Conservation (phyloP, 1,284 basidiomycete species). For the Sporisorium sorghi region DNA sequence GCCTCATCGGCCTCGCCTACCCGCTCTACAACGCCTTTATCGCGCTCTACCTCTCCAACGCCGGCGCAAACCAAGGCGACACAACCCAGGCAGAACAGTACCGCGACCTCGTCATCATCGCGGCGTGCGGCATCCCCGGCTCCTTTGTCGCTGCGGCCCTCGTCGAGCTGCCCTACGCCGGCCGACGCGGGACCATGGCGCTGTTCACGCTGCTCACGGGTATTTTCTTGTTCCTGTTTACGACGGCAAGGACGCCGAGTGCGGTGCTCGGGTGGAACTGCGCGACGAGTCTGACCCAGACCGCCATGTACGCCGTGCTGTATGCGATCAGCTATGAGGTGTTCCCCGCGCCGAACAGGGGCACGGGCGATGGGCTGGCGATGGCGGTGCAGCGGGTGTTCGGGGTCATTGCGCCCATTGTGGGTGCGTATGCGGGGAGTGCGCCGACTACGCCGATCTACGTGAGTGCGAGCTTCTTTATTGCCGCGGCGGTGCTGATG, state of each 20-base stretch:
- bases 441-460: conserved; percentile 76
- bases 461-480: conserved; percentile 77
- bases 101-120: conserved; percentile 74
- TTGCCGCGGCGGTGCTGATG: conserved; percentile 76
- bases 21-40: conserved; percentile 79
- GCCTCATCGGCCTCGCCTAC: conserved; percentile 79
- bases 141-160: conserved; percentile 74
- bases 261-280: conserved; percentile 80
- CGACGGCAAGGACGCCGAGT: conserved; percentile 75
- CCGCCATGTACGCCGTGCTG: conserved; percentile 79
- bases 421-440: conserved; percentile 74
- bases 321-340: conserved; percentile 77
- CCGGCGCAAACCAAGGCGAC: conserved; percentile 70
- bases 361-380: conserved; percentile 79
- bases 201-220: conserved; percentile 77
- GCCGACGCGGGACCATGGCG: conserved; percentile 76
- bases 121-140: conserved; percentile 76
- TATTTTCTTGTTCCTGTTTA: conserved; percentile 77
- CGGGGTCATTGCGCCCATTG: conserved; percentile 78
- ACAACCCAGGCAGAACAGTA: conserved; percentile 74
- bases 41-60: conserved; percentile 74
- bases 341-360: conserved; percentile 79
- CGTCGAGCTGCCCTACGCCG: conserved; percentile 76
- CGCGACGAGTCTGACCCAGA: conserved; percentile 74
- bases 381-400: conserved; percentile 76